Conservation (phyloP, 2,329 filamentous ascomycete genomes). For the Neonectria ditissima region DNA sequence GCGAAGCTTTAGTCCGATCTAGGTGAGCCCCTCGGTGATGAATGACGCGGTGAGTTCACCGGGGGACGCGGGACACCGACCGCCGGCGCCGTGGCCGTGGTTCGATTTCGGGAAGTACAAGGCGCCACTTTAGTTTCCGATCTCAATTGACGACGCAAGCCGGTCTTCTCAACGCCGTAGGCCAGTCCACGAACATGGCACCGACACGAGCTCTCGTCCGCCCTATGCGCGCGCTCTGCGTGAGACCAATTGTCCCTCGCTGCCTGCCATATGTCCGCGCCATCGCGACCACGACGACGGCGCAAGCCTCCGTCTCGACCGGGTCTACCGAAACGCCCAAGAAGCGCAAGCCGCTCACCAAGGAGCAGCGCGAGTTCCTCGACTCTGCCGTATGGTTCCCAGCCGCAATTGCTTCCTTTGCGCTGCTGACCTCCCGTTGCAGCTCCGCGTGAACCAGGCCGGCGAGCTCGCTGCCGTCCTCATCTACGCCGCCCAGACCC, state of each 20-base stretch:
- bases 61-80: conserved; percentile 27
- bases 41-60: conserved; percentile 30
- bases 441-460: conserved; percentile 96
- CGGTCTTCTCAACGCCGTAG: conserved; percentile 5
- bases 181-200: conserved; percentile 33
- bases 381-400: conserved; percentile 71
- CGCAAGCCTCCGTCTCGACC: conserved; percentile 34
- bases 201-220: conserved; percentile 33
- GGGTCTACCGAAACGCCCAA: conserved; percentile 45
- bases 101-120: conserved; percentile 37
- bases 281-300: conserved; percentile 38
- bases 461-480: conserved; percentile 96
- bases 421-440: conserved; percentile 27
- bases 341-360: conserved; percentile 71
- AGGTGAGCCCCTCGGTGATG: conserved; percentile 23
- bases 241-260: conserved; percentile 27
- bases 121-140: conserved; percentile 10
- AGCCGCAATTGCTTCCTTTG: neutral
- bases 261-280: conserved; percentile 34
- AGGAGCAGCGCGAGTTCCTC: conserved; percentile 79
- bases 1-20: conserved; percentile 44
- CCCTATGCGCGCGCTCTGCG: conserved; percentile 33
- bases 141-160: conserved; percentile 25
- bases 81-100: conserved; percentile 37
- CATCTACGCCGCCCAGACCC: conserved; percentile 92